These are phyloP conservation scores for Cryphonectria nitschkei DNA, from an alignment of 2,329 filamentous ascomycete genomes.

Conservation along the genomic window DNA sequence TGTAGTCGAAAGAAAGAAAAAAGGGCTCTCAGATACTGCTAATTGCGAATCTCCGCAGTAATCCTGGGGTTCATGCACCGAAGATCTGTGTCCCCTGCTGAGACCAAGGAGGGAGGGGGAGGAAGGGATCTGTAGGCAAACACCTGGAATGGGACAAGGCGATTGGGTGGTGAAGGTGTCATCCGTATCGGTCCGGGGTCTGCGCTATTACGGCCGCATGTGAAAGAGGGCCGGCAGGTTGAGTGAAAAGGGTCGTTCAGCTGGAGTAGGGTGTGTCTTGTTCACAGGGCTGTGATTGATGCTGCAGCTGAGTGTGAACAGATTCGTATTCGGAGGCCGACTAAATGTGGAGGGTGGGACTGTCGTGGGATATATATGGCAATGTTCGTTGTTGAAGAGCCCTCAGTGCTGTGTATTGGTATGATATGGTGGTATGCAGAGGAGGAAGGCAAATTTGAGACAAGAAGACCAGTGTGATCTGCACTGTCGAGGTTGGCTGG, in stretches of 20 bases:
- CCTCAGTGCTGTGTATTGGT: not conserved
- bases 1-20: not conserved
- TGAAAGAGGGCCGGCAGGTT: not conserved
- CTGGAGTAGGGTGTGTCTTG: not conserved
- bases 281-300: not conserved
- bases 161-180: not conserved
- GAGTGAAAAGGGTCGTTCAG: not conserved
- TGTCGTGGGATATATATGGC: not conserved
- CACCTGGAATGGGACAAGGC: not conserved
- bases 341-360: not conserved
- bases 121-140: not conserved
- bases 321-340: constrained; percentile 7
- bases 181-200: not conserved
- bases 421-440: not conserved
- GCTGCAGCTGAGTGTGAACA: not conserved
- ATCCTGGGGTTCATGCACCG: constrained; percentile 2
- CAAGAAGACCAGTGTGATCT: not conserved
- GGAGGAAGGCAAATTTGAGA: not conserved
- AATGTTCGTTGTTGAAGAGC: not conserved
- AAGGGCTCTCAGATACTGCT: not conserved
- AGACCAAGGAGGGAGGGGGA: not conserved
- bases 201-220: not conserved
- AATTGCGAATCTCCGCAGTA: constrained; percentile 9
- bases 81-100: not conserved
- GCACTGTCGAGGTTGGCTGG: not conserved